phyloP scores from a whole-genome alignment of 768 basidiomycete species.

The Boletus rex-veris region DNA sequence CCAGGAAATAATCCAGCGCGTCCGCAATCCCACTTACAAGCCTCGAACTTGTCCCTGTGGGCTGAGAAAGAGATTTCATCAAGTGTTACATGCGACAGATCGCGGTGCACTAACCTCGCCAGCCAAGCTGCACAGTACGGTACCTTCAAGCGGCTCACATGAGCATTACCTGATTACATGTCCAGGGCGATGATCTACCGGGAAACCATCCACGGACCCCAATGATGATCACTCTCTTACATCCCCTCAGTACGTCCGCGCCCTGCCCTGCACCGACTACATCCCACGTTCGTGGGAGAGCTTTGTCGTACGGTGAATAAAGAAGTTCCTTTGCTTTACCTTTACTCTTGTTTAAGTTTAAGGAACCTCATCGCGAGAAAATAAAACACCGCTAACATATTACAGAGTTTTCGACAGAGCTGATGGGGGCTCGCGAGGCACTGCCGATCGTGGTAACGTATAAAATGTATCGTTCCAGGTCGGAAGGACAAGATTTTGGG shows the following conservation, averaged over 20 bases:
- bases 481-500: slow-evolving; percentile 82
- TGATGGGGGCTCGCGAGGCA: slow-evolving; percentile 34
- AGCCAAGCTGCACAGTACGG: slow-evolving; percentile 62
- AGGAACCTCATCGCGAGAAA: slow-evolving; percentile 37
- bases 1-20: slow-evolving; percentile 67
- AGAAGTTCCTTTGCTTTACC: slow-evolving; percentile 26
- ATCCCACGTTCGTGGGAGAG: slow-evolving; percentile 69
- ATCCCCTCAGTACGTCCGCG: slow-evolving; percentile 53
- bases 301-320: slow-evolving; percentile 50
- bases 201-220: slow-evolving; percentile 93
- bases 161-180: slow-evolving; percentile 10
- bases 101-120: slow-evolving; percentile 55
- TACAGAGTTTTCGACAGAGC: slow-evolving; percentile 56
- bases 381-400: slow-evolving; percentile 63
- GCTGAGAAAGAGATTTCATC: slow-evolving; percentile 37
- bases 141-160: slow-evolving; percentile 35
- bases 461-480: slow-evolving; percentile 86
- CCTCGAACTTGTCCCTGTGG: slow-evolving; percentile 81
- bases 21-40: slow-evolving; percentile 79
- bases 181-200: slow-evolving; percentile 40
- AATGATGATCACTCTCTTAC: slow-evolving; percentile 71
- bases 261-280: slow-evolving; percentile 39
- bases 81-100: not conserved
- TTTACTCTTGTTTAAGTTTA: slow-evolving; percentile 36
- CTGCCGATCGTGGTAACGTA: slow-evolving; percentile 60